phyloP scores from a whole-genome alignment of 2,329 filamentous ascomycete species.

The Ceratocystis destructans region DNA sequence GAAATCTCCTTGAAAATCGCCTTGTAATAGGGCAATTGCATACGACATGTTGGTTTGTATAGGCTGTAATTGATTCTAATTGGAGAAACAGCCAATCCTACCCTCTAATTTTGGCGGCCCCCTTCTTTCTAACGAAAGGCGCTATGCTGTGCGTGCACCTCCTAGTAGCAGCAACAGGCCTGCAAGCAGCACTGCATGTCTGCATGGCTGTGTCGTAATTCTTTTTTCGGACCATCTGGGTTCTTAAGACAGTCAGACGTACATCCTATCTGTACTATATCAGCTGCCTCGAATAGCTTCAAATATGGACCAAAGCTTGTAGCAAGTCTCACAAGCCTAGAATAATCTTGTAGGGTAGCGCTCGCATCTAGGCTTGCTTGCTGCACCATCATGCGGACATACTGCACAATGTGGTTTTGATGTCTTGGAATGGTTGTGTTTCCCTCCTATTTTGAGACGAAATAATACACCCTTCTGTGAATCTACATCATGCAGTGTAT shows the following conservation, averaged over 20 bases:
- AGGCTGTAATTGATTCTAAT: not conserved
- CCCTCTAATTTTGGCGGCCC: not conserved
- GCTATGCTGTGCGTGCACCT: not conserved
- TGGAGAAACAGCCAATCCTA: constrained; percentile 2
- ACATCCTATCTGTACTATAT: not conserved
- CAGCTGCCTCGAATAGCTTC: not conserved
- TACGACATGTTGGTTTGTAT: not conserved
- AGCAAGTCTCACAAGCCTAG: not conserved
- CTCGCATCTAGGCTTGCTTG: not conserved
- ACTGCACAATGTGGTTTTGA: not conserved
- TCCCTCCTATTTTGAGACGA: not conserved
- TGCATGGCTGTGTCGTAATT: not conserved
- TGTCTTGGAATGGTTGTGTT: not conserved
- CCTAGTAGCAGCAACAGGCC: not conserved
- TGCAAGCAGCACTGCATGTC: not conserved
- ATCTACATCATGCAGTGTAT: not conserved
- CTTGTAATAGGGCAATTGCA: not conserved
- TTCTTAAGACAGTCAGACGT: not conserved
- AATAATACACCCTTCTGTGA: not conserved
- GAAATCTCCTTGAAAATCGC: no score
- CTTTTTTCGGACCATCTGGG: not conserved
- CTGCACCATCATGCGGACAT: not conserved
- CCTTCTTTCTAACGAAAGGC: not conserved
- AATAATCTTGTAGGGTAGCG: not conserved
- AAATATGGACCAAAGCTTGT: not conserved